Evolutionary conservation across 441 rosid genomes (phyloP), one percentile per base, ranked within the genome.

Genomic region (Populus hybrid): DNA sequence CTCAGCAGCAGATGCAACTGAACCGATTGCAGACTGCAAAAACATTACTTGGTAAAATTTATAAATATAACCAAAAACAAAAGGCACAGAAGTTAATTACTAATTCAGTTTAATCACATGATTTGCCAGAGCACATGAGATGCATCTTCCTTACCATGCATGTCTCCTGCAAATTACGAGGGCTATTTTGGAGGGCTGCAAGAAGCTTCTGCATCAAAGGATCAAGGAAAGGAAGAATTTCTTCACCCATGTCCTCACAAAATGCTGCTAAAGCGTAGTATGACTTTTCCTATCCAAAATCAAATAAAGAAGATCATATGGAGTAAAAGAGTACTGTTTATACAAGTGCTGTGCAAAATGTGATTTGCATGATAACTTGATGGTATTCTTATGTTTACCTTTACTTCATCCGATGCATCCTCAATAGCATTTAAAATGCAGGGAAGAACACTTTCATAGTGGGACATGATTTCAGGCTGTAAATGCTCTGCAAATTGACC

Each of bases 401-500:
- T 97, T 77, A 97, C 98, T 91, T 94, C 98, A 81, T 92, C 98
- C 70, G 98, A 93, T 72, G 87, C 67, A 89, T 94, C 98, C 82
- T 97, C 99, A 71, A 94, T 87, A 71, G 99, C 98, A 85, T 81
- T 89, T 77, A 97, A 88, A 80, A 97, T 88, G 85, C 97, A 93
- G 35, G 98, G 98, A 83, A 97, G 97, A 85, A 97, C 93, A 77
- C 83, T 91, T 81, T 88, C 93, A 85, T 94, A 86, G 74, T 91
- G 98, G 70, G 91, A 84, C 26, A 91, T 80, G 69, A 97, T 93
- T 84, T 97, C 99, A 35, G 99, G 99, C 87, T 97, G 99, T 84
- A 97, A 90, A 90, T 97, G 83, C 87, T 97, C 99, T 0, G 99
- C 97, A 73, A 92, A 97, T 79, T 97, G 99, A 76, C 99, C 99